A percentile compares a stretch with the other conserved stretches of the same genome.
phyloP scores from a whole-genome alignment of 805 yeast genomes.

The Cyberlindnera nakhonratchasimensis region DNA sequence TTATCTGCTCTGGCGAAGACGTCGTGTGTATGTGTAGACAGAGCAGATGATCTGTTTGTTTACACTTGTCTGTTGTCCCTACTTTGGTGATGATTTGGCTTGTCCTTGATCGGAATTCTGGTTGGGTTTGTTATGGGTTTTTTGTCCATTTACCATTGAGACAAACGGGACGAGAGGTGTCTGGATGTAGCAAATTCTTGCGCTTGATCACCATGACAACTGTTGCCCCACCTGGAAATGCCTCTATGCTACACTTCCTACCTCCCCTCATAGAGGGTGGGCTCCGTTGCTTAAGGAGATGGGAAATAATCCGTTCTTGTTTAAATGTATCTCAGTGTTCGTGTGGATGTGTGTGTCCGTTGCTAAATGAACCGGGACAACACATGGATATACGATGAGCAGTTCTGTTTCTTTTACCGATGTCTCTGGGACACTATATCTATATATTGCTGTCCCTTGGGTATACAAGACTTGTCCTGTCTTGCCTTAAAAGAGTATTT shows the following conservation, averaged over 20 bases:
- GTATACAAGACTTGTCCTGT: background rate
- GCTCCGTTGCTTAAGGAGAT: background rate
- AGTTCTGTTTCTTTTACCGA: background rate
- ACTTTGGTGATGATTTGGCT: background rate
- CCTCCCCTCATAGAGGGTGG: too few relatives aligned
- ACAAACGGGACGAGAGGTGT: slow-evolving; percentile 12
- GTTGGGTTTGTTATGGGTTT: slow-evolving; percentile 1
- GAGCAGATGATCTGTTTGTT: background rate
- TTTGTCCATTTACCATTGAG: slow-evolving; percentile 6
- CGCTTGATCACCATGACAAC: too few relatives aligned
- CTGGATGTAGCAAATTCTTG: slow-evolving; percentile 2
- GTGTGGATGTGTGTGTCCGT: too few relatives aligned
- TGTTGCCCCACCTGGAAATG: too few relatives aligned
- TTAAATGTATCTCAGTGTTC: background rate
- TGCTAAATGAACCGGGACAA: too few relatives aligned
- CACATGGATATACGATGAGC: too few relatives aligned
- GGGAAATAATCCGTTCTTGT: background rate
- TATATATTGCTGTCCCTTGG: background rate
- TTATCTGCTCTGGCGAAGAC: too few relatives aligned
- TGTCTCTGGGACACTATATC: background rate
- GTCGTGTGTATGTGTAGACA: background rate
- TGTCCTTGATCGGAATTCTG: slow-evolving; percentile 1
- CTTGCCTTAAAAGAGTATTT: too few relatives aligned
- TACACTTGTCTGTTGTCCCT: slow-evolving; percentile 1
- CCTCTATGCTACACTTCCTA: too few relatives aligned